Conservation (phyloP, 148 eudicot genomes). For the Nepenthes mirabilis region DNA sequence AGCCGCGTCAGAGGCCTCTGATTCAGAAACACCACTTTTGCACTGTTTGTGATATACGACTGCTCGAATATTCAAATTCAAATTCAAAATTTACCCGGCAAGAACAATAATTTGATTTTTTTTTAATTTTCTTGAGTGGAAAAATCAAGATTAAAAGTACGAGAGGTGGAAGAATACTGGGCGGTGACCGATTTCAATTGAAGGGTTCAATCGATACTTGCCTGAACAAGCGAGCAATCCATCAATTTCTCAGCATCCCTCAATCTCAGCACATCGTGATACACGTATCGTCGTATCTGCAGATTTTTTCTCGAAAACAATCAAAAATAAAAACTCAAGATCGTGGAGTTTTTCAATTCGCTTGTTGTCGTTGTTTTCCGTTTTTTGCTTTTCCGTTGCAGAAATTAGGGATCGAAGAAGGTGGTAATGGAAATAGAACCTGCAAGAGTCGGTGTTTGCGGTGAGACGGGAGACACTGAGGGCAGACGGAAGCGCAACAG, state of each 20-base stretch:
- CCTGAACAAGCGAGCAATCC: constrained; percentile 38
- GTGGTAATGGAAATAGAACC: constrained; percentile 9
- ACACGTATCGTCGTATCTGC: constrained; percentile 48
- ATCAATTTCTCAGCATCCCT: constrained; percentile 28
- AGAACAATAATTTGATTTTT: no score
- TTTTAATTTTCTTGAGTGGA: no score
- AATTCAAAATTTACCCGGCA: no score
- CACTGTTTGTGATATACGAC: constrained; percentile 33
- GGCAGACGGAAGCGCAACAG: constrained; percentile 33
- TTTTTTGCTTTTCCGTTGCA: background rate
- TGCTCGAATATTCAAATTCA: constrained; percentile 4
- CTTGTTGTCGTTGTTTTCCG: background rate
- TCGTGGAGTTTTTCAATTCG: background rate
- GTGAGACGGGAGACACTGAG: constrained; percentile 32
- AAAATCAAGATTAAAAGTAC: no score
- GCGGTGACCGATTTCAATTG: no score
- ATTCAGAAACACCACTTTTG: constrained; percentile 36
- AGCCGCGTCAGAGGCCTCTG: constrained; percentile 27
- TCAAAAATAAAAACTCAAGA: background rate
- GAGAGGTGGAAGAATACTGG: no score
- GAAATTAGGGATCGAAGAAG: background rate
- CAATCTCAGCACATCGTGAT: constrained; percentile 37
- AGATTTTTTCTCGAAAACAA: background rate
- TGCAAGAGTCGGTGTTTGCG: constrained; percentile 28
- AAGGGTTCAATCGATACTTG: background rate